A percentile compares a stretch with the other conserved stretches of the same genome.
Conservation (phyloP, 1,139 yeast species). For the Magnusiomyces suaveolens region DNA sequence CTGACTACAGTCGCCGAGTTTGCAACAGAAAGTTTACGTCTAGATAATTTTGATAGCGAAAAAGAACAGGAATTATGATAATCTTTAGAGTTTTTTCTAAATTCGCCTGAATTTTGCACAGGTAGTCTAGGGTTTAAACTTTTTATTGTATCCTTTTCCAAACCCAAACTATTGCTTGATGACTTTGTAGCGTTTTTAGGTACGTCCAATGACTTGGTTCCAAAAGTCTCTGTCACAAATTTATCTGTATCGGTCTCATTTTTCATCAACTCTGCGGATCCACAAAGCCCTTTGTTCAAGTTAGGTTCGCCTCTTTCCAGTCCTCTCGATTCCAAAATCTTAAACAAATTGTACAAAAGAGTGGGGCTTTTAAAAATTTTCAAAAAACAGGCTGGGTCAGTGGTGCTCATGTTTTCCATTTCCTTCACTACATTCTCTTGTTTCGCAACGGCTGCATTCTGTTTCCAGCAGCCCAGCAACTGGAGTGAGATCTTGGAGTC, state of each 20-base stretch:
- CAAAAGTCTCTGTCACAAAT: background rate
- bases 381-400: background rate
- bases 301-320: background rate
- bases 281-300: background rate
- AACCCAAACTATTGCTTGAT: background rate
- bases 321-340: background rate
- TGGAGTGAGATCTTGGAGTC: background rate
- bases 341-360: background rate
- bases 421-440: background rate
- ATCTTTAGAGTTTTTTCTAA: background rate
- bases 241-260: background rate
- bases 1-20: background rate
- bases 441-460: background rate
- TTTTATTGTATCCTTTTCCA: background rate
- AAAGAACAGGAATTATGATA: background rate
- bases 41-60: too few species aligned
- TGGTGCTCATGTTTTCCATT: background rate
- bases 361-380: background rate
- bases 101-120: background rate
- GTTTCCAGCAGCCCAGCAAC: background rate
- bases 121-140: background rate
- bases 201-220: background rate
- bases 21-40: too few species aligned
- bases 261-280: background rate
- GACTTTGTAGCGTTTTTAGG: too few species aligned